Conservation (phyloP, 164 flowering plant species). For the Liquidambar formosana region DNA sequence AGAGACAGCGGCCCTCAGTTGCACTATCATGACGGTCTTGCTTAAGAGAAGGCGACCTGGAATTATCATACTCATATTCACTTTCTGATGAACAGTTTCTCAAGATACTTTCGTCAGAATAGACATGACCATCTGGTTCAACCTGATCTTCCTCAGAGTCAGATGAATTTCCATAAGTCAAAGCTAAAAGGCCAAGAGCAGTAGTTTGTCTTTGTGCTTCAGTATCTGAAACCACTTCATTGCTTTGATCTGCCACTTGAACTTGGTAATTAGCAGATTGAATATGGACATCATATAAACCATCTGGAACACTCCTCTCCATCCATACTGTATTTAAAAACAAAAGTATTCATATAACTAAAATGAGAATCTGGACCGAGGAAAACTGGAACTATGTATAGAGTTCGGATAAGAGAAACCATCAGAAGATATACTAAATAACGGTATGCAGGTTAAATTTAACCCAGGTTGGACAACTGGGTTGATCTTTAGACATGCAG, state of each 20-base stretch:
- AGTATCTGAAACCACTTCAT: slow-evolving; percentile 28
- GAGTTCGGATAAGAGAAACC: too few relatives aligned
- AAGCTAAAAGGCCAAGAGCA: slow-evolving; percentile 80
- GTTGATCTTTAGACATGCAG: neutral
- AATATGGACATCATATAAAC: slow-evolving; percentile 51
- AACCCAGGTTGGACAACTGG: neutral
- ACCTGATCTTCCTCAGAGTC: slow-evolving; percentile 78
- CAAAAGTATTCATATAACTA: neutral
- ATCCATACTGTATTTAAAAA: slow-evolving; percentile 34
- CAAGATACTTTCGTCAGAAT: slow-evolving; percentile 23
- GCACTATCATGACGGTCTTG: slow-evolving; percentile 23
- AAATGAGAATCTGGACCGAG: neutral
- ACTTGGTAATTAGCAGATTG: slow-evolving; percentile 36
- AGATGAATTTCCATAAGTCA: slow-evolving; percentile 74
- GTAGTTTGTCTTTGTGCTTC: slow-evolving; percentile 37
- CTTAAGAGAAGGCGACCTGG: slow-evolving; percentile 20
- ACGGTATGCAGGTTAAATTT: neutral
- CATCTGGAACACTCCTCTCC: slow-evolving; percentile 33
- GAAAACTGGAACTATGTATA: slow-evolving; percentile 3
- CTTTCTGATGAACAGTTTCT: slow-evolving; percentile 28
- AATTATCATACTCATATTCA: slow-evolving; percentile 17
- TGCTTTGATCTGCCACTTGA: slow-evolving; percentile 30
- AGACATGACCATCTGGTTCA: slow-evolving; percentile 30
- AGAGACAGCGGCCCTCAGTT: slow-evolving; percentile 13
- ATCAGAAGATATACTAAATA: neutral